Percentiles rank a stretch among this genome's conserved stretches.
phyloP scores from a whole-genome alignment of 495 filamentous ascomycete genomes.

The Stereocaulon alpinum region DNA sequence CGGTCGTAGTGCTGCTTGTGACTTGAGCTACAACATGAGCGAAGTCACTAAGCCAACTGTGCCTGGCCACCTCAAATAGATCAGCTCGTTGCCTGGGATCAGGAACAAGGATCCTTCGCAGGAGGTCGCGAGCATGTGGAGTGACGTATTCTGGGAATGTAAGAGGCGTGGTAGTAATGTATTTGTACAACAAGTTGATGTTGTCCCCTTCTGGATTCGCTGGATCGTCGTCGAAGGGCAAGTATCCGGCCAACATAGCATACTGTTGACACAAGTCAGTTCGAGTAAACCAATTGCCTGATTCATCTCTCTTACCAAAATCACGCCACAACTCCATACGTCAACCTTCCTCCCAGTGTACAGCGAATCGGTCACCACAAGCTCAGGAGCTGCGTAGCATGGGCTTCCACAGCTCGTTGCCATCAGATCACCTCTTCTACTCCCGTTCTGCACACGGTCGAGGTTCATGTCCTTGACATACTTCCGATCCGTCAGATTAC shows the following conservation, averaged over 20 bases:
- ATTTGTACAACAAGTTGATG: constrained; percentile 98
- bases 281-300: not conserved
- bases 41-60: constrained; percentile 97
- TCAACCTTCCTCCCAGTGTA: constrained; percentile 98
- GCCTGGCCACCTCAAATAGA: constrained; percentile 91
- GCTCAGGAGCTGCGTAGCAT: constrained; percentile 93
- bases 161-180: constrained; percentile 93
- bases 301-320: constrained; percentile 59
- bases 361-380: constrained; percentile 93
- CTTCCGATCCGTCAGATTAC: constrained; percentile 72
- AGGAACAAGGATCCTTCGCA: constrained; percentile 90
- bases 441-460: constrained; percentile 71
- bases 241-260: constrained; percentile 95
- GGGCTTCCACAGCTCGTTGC: constrained; percentile 49
- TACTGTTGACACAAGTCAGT: constrained; percentile 48
- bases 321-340: constrained; percentile 98
- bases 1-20: constrained; percentile 85
- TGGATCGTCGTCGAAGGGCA: constrained; percentile 98
- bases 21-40: constrained; percentile 91
- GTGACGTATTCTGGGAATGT: constrained; percentile 99
- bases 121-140: constrained; percentile 85
- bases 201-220: constrained; percentile 98
- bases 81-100: constrained; percentile 92
- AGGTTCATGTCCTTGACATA: constrained; percentile 70
- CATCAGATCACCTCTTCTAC: constrained; percentile 59